phyloP scores from a whole-genome alignment of 2,329 filamentous ascomycete genomes.

The Coleophoma crateriformis region DNA sequence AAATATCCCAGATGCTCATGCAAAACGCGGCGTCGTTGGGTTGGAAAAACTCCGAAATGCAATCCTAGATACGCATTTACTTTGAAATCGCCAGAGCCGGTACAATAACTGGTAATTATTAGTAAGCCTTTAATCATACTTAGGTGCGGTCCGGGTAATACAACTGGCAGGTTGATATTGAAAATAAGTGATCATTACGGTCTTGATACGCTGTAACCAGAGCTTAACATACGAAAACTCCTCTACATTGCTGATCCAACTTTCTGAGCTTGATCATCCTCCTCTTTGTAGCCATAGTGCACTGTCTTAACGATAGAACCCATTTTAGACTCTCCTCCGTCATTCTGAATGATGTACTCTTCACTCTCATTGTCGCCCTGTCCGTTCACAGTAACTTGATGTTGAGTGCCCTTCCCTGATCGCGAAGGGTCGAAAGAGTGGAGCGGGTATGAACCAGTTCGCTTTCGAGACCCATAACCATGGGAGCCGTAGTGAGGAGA shows the following conservation, averaged over 20 bases:
- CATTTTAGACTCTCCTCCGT: neutral
- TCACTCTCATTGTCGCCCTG: neutral
- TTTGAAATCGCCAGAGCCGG: too few relatives aligned
- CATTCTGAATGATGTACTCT: neutral
- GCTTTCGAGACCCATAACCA: neutral
- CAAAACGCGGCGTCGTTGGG: conserved; percentile 17
- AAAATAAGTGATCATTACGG: too few relatives aligned
- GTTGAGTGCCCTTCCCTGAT: neutral
- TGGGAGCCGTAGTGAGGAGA: neutral
- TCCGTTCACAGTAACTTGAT: neutral
- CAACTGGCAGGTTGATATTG: too few relatives aligned
- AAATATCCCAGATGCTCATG: conserved; percentile 18
- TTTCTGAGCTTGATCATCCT: neutral
- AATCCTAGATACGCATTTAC: neutral
- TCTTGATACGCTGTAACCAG: too few relatives aligned
- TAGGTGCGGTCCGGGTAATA: too few relatives aligned
- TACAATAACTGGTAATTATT: too few relatives aligned
- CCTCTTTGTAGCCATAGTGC: neutral
- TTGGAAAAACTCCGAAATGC: conserved; percentile 14
- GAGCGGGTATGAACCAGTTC: neutral
- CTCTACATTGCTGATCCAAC: too few relatives aligned
- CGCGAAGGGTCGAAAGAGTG: neutral
- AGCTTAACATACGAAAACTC: too few relatives aligned
- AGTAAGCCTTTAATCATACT: too few relatives aligned
- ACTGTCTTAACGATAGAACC: neutral